Conservation (phyloP, 257 asterid species). For the Nyctanthes arbortristis region DNA sequence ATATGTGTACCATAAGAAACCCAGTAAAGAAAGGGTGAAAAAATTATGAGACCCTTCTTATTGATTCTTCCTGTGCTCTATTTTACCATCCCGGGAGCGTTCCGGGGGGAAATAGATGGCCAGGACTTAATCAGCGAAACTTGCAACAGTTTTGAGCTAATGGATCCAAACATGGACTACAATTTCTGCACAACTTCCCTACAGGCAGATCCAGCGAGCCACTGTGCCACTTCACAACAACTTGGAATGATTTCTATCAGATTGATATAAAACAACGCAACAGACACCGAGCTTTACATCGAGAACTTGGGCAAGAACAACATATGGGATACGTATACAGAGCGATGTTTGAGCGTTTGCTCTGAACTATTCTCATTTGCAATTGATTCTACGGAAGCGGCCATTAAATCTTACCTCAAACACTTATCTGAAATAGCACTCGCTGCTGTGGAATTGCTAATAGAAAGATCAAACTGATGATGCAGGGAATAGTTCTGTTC, state of each 20-base stretch:
- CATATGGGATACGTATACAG: conserved; percentile 30
- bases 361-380: conserved; percentile 59
- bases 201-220: conserved; percentile 71
- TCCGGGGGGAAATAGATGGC: conserved; percentile 23
- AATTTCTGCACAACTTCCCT: conserved; percentile 68
- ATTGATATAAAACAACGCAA: conserved; percentile 55
- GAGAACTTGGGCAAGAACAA: conserved; percentile 34
- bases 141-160: conserved; percentile 43
- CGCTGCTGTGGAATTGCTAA: conserved; percentile 39
- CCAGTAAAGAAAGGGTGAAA: not conserved
- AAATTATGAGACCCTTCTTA: conserved; percentile 27
- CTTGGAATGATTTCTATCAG: conserved; percentile 62
- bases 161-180: conserved; percentile 56
- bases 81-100: conserved; percentile 24
- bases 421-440: conserved; percentile 60
- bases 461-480: conserved; percentile 26
- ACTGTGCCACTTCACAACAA: conserved; percentile 51
- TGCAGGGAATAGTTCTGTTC: not conserved
- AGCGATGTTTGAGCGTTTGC: conserved; percentile 51
- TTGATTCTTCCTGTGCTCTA: conserved; percentile 14
- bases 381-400: conserved; percentile 35
- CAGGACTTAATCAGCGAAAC: conserved; percentile 44
- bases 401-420: conserved; percentile 42
- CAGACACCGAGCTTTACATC: conserved; percentile 60
- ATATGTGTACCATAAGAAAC: not conserved